phyloP scores from a whole-genome alignment of 495 filamentous ascomycete genomes.

The Podospora sp. region DNA sequence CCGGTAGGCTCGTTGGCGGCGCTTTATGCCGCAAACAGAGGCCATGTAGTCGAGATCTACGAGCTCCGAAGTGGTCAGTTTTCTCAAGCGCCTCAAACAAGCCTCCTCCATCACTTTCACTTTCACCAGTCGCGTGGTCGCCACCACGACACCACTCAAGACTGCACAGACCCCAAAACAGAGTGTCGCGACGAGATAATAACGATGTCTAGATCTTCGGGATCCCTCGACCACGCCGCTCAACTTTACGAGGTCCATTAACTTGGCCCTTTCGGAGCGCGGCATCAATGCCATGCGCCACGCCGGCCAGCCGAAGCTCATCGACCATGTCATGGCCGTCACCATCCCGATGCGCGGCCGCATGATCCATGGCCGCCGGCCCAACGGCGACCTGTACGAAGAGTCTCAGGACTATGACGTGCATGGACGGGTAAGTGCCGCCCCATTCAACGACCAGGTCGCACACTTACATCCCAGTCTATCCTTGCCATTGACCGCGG shows the following conservation, averaged over 20 bases:
- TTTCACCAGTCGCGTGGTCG: neutral
- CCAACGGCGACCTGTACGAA: conserved; percentile 68
- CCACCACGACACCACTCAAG: neutral
- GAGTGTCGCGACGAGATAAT: neutral
- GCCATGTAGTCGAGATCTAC: conserved; percentile 90
- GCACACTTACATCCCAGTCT: conserved; percentile 36
- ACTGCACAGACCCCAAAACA: neutral
- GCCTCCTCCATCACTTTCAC: neutral
- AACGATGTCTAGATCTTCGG: conserved; percentile 68
- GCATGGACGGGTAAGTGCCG: conserved; percentile 70
- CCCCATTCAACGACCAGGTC: neutral
- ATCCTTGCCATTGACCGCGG: conserved; percentile 69
- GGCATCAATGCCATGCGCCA: conserved; percentile 85
- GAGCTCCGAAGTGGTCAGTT: conserved; percentile 85
- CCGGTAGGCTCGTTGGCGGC: conserved; percentile 92
- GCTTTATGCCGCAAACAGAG: conserved; percentile 84
- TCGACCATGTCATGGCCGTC: conserved; percentile 70
- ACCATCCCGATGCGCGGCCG: conserved; percentile 93
- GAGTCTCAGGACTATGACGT: conserved; percentile 87
- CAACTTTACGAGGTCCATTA: conserved; percentile 98
- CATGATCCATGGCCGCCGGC: conserved; percentile 88
- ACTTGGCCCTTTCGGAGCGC: conserved; percentile 89
- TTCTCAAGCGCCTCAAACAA: too few species aligned
- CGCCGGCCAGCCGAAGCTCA: conserved; percentile 62
- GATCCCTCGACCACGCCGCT: conserved; percentile 80